Conservation (phyloP, 2,329 filamentous ascomycete species). For the Samsoniella hepiali region DNA sequence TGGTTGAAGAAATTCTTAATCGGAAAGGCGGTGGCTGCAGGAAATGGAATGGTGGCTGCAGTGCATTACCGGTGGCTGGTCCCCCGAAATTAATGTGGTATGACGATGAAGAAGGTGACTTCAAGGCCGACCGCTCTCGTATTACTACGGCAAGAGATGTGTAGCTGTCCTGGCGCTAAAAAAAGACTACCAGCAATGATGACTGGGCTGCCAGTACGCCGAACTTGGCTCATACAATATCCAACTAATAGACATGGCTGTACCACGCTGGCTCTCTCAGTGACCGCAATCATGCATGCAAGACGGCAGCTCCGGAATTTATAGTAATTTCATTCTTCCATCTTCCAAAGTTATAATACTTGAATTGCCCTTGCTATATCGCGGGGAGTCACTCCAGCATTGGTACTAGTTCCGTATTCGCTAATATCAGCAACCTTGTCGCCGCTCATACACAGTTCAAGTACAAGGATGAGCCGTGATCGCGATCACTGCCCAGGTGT, state of each 20-base stretch:
- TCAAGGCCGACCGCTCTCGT: not conserved
- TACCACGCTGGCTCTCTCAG: not conserved
- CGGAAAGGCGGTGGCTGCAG: not conserved
- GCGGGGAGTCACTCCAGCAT: too few species aligned
- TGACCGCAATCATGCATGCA: not conserved
- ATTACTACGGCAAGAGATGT: not conserved
- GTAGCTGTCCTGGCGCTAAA: not conserved
- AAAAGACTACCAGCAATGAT: not conserved
- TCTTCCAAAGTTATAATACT: too few species aligned
- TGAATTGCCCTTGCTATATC: too few species aligned
- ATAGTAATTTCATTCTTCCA: too few species aligned
- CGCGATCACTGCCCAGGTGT: not conserved
- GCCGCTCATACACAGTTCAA: not conserved
- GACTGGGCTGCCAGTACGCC: not conserved
- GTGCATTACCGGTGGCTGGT: not conserved
- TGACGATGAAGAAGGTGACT: slow-evolving; percentile 1
- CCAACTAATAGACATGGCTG: not conserved
- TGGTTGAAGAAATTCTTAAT: not conserved
- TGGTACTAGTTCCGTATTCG: too few species aligned
- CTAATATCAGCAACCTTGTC: not conserved
- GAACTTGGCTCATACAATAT: not conserved
- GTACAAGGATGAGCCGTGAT: not conserved
- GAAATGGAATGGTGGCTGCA: not conserved
- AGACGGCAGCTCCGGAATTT: not conserved
- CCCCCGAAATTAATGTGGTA: not conserved